Conservation (phyloP, 2,329 filamentous ascomycete species). For the Hortaea werneckii region DNA sequence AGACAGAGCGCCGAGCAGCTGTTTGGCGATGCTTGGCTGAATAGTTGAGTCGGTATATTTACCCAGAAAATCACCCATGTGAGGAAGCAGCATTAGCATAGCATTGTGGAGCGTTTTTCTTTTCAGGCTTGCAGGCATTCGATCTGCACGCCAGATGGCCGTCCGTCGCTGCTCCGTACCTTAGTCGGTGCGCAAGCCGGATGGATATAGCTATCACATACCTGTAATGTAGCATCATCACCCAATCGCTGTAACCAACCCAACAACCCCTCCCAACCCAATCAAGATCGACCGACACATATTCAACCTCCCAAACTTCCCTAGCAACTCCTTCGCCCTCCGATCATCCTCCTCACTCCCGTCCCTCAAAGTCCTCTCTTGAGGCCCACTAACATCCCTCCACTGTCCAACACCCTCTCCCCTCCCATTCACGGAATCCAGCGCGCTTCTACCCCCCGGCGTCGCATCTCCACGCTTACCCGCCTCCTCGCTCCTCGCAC, state of each 20-base stretch:
- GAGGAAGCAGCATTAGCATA: too few species aligned
- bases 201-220: too few species aligned
- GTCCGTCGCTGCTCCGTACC: too few species aligned
- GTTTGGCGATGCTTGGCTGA: too few species aligned
- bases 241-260: conserved; percentile 13
- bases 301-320: conserved; percentile 19
- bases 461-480: conserved; percentile 9
- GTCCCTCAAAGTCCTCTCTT: conserved; percentile 24
- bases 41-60: too few species aligned
- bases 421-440: conserved; percentile 16
- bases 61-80: too few species aligned
- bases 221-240: too few species aligned
- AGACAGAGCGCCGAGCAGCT: too few species aligned
- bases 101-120: too few species aligned
- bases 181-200: too few species aligned
- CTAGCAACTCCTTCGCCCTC: conserved; percentile 29
- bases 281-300: conserved; percentile 13
- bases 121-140: too few species aligned
- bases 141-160: too few species aligned
- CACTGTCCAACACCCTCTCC: conserved; percentile 10
- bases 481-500: conserved; percentile 11
- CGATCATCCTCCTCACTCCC: conserved; percentile 28
- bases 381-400: conserved; percentile 15
- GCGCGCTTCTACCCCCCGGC: conserved; percentile 12
- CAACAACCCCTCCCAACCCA: conserved; percentile 17